Evolutionary conservation across 176 grass and related monocot species (phyloP).

Genomic region (Panicum miliaceum): DNA sequence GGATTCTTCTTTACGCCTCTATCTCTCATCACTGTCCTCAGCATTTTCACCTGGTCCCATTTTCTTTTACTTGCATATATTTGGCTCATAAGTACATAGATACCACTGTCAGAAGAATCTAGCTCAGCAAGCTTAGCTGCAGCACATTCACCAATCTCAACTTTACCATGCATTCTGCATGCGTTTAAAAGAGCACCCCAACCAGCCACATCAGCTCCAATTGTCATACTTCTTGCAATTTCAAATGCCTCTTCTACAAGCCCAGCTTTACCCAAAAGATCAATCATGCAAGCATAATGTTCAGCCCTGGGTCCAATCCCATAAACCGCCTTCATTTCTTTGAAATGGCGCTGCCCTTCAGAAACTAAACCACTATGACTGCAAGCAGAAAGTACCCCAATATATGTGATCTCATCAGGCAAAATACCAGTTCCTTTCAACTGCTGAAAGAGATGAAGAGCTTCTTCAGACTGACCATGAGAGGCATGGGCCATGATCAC

Average conservation of each 20-base stretch:
- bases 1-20: slow-evolving; percentile 68
- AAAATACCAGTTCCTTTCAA: slow-evolving; percentile 38
- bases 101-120: slow-evolving; percentile 67
- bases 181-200: slow-evolving; percentile 72
- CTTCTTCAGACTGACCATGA: slow-evolving; percentile 56
- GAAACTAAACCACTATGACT: slow-evolving; percentile 62
- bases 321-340: slow-evolving; percentile 61
- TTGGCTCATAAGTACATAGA: slow-evolving; percentile 69
- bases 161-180: slow-evolving; percentile 65
- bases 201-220: slow-evolving; percentile 54
- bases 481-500: slow-evolving; percentile 60
- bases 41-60: slow-evolving; percentile 63
- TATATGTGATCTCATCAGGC: slow-evolving; percentile 64
- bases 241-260: slow-evolving; percentile 63
- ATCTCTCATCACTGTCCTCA: slow-evolving; percentile 67
- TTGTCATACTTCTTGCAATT: slow-evolving; percentile 58
- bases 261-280: slow-evolving; percentile 70
- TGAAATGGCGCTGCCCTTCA: slow-evolving; percentile 54
- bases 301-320: slow-evolving; percentile 53
- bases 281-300: slow-evolving; percentile 73
- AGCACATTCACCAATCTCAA: slow-evolving; percentile 58
- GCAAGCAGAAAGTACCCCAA: slow-evolving; percentile 69
- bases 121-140: slow-evolving; percentile 55
- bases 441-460: slow-evolving; percentile 48
- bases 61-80: slow-evolving; percentile 71